phyloP scores from a whole-genome alignment of 2,329 filamentous ascomycete species.

The Fusarium verticillioides region DNA sequence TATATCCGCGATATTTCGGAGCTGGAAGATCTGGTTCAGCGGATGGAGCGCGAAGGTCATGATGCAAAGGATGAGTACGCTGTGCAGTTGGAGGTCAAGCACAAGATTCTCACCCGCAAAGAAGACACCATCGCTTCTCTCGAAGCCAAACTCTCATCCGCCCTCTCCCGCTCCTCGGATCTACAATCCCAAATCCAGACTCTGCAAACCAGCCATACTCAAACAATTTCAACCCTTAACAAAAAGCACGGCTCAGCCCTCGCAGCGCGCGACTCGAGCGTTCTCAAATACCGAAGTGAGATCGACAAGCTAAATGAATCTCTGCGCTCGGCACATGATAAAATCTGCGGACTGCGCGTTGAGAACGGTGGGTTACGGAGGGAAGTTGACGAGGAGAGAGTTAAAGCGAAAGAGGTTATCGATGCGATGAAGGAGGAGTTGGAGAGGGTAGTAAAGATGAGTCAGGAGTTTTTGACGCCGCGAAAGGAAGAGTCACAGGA shows the following conservation, averaged over 20 bases:
- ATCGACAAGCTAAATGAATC: constrained; percentile 59
- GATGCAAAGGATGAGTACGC: constrained; percentile 47
- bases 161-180: constrained; percentile 52
- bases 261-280: constrained; percentile 61
- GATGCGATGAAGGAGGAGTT: constrained; percentile 64
- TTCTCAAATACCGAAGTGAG: constrained; percentile 60
- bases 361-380: constrained; percentile 57
- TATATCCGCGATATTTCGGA: constrained; percentile 66
- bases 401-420: constrained; percentile 57
- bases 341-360: constrained; percentile 57
- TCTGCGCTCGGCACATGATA: constrained; percentile 60
- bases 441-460: constrained; percentile 59
- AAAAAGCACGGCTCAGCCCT: constrained; percentile 59
- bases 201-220: constrained; percentile 49
- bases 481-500: background rate
- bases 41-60: constrained; percentile 56
- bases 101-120: constrained; percentile 51
- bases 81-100: constrained; percentile 50
- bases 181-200: constrained; percentile 54
- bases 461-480: constrained; percentile 56
- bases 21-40: constrained; percentile 62
- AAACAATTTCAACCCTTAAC: constrained; percentile 51
- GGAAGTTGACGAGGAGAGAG: constrained; percentile 52
- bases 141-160: constrained; percentile 56
- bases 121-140: constrained; percentile 54